Base-by-base conservation (phyloP, 495 filamentous ascomycete genomes). In the Lepidopterella palustris region DNA sequence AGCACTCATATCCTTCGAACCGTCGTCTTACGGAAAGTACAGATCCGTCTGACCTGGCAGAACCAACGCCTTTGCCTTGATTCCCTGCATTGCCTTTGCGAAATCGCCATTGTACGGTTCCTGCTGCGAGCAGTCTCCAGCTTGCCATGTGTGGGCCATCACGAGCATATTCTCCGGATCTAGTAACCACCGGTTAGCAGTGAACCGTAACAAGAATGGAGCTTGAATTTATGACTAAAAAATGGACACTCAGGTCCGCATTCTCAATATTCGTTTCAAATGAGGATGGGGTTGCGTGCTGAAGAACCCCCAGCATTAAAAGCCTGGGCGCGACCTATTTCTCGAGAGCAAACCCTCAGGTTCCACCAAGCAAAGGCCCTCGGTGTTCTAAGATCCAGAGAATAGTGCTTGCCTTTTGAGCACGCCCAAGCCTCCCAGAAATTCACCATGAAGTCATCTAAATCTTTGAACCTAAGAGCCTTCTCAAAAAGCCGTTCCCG, bases 401-500 rank as follows among this genome's bases (percentile, higher is more conserved):
- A 42, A 10, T 15, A 9, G 48, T 0, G 2, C 45, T 39, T 67
- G 81, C 81, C 78, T 77, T 87, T 86, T 0, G 79, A 80, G 53
- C 78, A 74, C n/a, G 84, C 79, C 86, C 85, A 89, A 0, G 65
- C 73, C 68, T 90, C 87, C 85, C 86, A 89, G 64, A 87, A 89
- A 35, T 79, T 80, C 29, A 79, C 74, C 76, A 90, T 77, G 59
- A 88, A 90, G 53, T 86, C 80, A 59, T 90, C 86, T 20, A 88
- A 72, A 45, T 79, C 74, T 64, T 82, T 80, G 66, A 73, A 87
- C 0, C 84, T 82, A 9, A 87, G 75, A 2, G 62, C 72, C 24
- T 65, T 81, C 68, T 86, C 81, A 70, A 83, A 84, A 35, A 87
- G 56, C 64, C 82, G 84, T 60, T 86, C 75, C 3, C 86, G 75